Conservation (phyloP, 2,329 filamentous ascomycete species). For the Sclerotiophoma versabilis region DNA sequence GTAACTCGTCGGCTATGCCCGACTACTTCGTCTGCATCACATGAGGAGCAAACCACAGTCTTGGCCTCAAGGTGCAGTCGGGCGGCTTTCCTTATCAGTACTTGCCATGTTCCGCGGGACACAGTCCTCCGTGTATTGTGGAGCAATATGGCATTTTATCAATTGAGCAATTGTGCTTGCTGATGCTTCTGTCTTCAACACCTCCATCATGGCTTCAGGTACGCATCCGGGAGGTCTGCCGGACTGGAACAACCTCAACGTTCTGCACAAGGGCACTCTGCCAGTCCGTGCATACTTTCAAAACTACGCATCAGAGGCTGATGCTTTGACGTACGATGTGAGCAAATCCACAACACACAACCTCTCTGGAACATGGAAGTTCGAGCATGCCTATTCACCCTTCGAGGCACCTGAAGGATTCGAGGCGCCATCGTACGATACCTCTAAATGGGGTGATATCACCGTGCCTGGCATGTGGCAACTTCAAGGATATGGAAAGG, state of each 20-base stretch:
- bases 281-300: slow-evolving; percentile 65
- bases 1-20: slow-evolving; percentile 8
- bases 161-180: slow-evolving; percentile 2
- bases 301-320: slow-evolving; percentile 58
- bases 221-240: slow-evolving; percentile 46
- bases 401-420: slow-evolving; percentile 48
- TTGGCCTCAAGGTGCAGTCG: slow-evolving; percentile 24
- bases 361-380: slow-evolving; percentile 50
- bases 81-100: slow-evolving; percentile 31
- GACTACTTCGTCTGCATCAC: slow-evolving; percentile 7
- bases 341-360: slow-evolving; percentile 43
- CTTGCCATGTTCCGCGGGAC: slow-evolving; percentile 16
- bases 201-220: slow-evolving; percentile 30
- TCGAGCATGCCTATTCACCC: slow-evolving; percentile 47
- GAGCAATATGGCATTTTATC: slow-evolving; percentile 16
- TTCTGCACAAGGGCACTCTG: slow-evolving; percentile 67
- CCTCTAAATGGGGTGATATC: slow-evolving; percentile 60
- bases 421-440: slow-evolving; percentile 42
- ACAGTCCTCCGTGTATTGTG: slow-evolving; percentile 11
- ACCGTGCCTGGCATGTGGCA: slow-evolving; percentile 74
- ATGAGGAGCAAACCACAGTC: slow-evolving; percentile 14
- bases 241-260: slow-evolving; percentile 67
- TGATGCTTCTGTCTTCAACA: slow-evolving; percentile 2
- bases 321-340: slow-evolving; percentile 56
- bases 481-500: slow-evolving; percentile 68